Conservation (phyloP, 164 flowering plant genomes). For the Annona cherimola region DNA sequence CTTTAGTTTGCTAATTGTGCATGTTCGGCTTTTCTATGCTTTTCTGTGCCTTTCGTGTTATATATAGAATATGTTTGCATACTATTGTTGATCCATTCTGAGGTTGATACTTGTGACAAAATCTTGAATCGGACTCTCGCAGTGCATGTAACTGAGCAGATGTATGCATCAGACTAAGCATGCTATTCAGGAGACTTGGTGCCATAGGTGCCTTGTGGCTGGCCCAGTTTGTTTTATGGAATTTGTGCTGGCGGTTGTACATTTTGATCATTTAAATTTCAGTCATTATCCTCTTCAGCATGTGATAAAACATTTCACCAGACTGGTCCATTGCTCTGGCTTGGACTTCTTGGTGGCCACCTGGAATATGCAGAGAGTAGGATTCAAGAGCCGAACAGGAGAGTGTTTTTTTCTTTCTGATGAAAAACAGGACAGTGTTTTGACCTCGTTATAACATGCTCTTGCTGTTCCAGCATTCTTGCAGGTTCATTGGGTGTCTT, state of each 20-base stretch:
- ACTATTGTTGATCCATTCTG: neutral
- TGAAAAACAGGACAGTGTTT: neutral
- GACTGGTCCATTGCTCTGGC: neutral
- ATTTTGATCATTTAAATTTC: neutral
- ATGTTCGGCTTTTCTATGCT: neutral
- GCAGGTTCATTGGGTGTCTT: conserved; percentile 24
- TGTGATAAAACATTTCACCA: neutral
- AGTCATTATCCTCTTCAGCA: neutral
- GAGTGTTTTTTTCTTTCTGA: neutral
- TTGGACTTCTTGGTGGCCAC: neutral
- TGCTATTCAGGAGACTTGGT: neutral
- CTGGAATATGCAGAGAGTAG: neutral
- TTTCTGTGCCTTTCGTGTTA: neutral
- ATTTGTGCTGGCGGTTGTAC: too few species aligned
- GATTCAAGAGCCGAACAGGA: neutral
- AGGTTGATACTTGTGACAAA: neutral
- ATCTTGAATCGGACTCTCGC: neutral
- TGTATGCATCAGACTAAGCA: neutral
- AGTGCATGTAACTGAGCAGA: neutral
- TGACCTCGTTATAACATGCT: neutral
- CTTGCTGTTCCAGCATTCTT: conserved; percentile 24
- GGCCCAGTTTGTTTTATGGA: neutral
- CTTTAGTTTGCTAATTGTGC: neutral
- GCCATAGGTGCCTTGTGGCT: neutral
- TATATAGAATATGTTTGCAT: neutral